Evolutionary conservation across 331 rosid species (phyloP), one percentile per base, ranked within the genome.

Genomic region (Stylosanthes scabra): DNA sequence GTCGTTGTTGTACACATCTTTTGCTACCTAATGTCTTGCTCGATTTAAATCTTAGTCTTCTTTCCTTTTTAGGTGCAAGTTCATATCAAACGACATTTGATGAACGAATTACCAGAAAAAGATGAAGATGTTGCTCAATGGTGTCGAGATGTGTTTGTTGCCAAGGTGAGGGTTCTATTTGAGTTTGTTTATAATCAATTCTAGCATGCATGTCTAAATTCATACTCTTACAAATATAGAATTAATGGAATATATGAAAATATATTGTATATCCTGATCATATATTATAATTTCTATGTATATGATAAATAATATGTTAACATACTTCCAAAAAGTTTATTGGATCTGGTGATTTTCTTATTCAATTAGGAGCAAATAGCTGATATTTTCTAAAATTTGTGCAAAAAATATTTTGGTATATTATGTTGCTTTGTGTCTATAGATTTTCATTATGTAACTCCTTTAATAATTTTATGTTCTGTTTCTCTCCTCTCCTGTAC

Each of bases 11-110:
- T 20, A 20, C 25, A 20, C 25, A 20, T 25, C 42, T 31, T 37
- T 41, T 61, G 34, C 25, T 52, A 14, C 6, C 3, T 8, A 52
- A 47, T 62, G 45, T 34, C 46, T 54, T 52, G 10, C 56, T 58
- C 6, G 28, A 58, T 9, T 44, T 42, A 14, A 66, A 34, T 47
- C 41, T 11, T 52, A 15, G 28, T 15, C 58, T 2, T 52, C 27
- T 68, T 76, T 60, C 51, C 68, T 9, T 71, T 73, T 49, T 84
- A 95, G 99, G 86, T 95, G 57, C 91, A 95, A 9, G 97, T 95
- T 78, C 96, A 86, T 77, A 63, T 95, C 68, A 92, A 95, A 80
- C 86, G 99, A 56, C 96, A 95, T 86, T 73, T 83, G 76, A 95
- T 87, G 96, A 90, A 85, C 51, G 96, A 88, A 10, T 67, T 94